A percentile compares a stretch with the other conserved stretches of the same genome.
Evolutionary conservation across 2,329 filamentous ascomycete genomes (phyloP).

Genomic region (Botrytis squamosa): DNA sequence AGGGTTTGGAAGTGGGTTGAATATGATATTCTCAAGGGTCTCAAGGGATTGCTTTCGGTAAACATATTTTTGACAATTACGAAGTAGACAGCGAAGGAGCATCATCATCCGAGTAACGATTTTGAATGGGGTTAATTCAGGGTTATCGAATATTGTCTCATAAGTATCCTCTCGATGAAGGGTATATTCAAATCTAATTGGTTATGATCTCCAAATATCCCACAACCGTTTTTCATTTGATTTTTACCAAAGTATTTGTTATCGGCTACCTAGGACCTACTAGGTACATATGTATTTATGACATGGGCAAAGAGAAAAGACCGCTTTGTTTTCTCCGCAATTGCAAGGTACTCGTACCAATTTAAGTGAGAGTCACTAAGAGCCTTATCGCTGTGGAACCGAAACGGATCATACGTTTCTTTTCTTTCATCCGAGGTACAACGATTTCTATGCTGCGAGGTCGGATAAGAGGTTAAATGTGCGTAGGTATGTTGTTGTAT

Average conservation of each 20-base stretch:
- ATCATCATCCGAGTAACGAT: not conserved
- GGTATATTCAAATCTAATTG: not conserved
- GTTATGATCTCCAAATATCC: not conserved
- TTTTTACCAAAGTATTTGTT: not conserved
- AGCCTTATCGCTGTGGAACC: not conserved
- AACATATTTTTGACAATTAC: not conserved
- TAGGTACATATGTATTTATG: not conserved
- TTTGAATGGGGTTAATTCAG: not conserved
- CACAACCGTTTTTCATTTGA: not conserved
- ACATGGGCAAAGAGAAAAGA: not conserved
- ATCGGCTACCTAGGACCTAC: not conserved
- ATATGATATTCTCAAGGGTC: not conserved
- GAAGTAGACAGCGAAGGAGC: not conserved
- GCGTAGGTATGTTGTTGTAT: not conserved
- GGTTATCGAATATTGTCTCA: not conserved
- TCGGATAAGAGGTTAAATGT: not conserved
- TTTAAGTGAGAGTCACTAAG: not conserved
- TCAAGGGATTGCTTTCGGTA: not conserved
- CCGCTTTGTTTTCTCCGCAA: constrained; percentile 15
- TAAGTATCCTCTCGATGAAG: not conserved
- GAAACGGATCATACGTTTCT: not conserved
- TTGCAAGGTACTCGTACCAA: not conserved
- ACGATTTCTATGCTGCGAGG: not conserved
- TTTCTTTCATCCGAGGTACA: not conserved
- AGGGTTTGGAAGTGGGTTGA: not conserved